A percentile compares a stretch with the other conserved stretches of the same genome.
Evolutionary conservation across 805 yeast genomes (phyloP).

Genomic region (Torulaspora quercuum): DNA sequence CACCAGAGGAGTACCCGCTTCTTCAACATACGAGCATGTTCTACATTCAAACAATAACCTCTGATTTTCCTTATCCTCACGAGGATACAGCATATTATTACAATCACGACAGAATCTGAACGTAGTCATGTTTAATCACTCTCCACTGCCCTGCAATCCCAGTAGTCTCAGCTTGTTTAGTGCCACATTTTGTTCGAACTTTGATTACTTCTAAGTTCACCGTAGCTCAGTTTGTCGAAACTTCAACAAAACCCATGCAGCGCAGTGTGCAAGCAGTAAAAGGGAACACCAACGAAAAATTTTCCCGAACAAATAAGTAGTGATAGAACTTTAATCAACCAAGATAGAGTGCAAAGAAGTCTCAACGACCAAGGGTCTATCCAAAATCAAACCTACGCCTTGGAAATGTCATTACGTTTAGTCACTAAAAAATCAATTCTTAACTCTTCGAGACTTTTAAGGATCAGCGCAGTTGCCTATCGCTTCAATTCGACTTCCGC

Average conservation of each 20-base stretch:
- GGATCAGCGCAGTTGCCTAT: constrained; percentile 20
- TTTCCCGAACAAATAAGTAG: constrained; percentile 4
- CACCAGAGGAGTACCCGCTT: constrained; percentile 82
- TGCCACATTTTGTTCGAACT: no score
- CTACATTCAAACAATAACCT: constrained; percentile 85
- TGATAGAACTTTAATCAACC: neutral
- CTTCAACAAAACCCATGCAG: neutral
- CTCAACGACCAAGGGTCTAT: neutral
- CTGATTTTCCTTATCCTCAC: constrained; percentile 77
- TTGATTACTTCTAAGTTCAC: no score
- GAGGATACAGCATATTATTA: constrained; percentile 97
- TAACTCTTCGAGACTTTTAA: constrained; percentile 11
- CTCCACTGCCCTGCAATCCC: neutral
- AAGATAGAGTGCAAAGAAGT: neutral
- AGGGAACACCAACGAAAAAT: constrained; percentile 8
- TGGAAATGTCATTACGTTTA: constrained; percentile 27
- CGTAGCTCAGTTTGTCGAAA: no score
- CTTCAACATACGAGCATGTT: constrained; percentile 89
- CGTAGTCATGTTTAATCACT: constrained; percentile 60
- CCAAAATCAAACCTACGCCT: no score
- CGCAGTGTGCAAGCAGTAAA: neutral
- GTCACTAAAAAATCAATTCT: constrained; percentile 18
- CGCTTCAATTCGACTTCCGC: constrained; percentile 54
- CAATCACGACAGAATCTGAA: constrained; percentile 94
- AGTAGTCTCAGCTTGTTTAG: no score